These are phyloP conservation scores for Fusarium irregulare DNA, from an alignment of 2,329 filamentous ascomycete genomes.

Conservation along the genomic window DNA sequence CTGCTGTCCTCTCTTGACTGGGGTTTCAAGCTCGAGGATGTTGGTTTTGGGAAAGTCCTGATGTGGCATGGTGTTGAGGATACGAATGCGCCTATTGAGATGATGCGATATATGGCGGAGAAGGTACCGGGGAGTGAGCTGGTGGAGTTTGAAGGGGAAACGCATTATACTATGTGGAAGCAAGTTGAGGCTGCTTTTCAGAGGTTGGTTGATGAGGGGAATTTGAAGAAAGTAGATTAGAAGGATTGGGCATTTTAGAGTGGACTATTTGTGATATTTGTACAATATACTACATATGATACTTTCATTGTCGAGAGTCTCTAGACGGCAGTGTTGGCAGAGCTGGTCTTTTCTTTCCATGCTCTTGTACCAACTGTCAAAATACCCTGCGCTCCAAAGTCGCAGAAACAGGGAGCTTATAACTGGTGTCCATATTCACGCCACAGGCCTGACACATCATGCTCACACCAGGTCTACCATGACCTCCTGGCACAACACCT, in stretches of 20 bases:
- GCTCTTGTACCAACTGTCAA: neutral
- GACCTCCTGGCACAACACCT: rapidly evolving
- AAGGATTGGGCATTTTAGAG: rapidly evolving
- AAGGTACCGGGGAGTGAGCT: conserved; percentile 43
- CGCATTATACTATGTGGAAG: conserved; percentile 48
- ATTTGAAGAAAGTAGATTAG: rapidly evolving
- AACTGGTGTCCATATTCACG: neutral
- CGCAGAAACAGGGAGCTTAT: rapidly evolving
- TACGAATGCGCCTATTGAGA: conserved; percentile 3
- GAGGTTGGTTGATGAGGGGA: neutral
- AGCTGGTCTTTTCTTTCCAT: rapidly evolving
- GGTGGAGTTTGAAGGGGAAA: conserved; percentile 50
- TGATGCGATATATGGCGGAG: conserved; percentile 2
- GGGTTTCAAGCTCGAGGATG: neutral
- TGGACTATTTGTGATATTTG: neutral
- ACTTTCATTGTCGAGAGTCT: neutral
- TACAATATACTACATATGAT: neutral
- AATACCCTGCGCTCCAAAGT: rapidly evolving
- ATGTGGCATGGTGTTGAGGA: conserved; percentile 1
- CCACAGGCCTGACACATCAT: conserved; percentile 20
- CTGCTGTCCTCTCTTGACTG: conserved; percentile 25
- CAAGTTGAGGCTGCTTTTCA: conserved; percentile 34
- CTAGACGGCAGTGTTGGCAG: neutral
- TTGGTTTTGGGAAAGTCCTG: neutral
- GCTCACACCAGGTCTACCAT: conserved; percentile 4